Percentiles rank a stretch among this genome's conserved stretches.
phyloP scores from a whole-genome alignment of 2,329 filamentous ascomycete species.

The Fusarium algeriense region DNA sequence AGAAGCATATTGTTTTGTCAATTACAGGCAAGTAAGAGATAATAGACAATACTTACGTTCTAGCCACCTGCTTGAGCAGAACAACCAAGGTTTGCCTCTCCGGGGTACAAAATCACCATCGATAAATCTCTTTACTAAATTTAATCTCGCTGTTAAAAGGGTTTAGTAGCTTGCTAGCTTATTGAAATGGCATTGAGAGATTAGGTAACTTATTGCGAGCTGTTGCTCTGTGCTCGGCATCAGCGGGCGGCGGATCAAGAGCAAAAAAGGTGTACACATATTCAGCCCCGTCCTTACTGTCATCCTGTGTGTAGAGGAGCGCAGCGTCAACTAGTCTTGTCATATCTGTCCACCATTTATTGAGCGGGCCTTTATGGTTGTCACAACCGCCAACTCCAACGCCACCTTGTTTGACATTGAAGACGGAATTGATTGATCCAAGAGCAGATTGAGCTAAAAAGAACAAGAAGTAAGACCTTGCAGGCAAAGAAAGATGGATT shows the following conservation, averaged over 20 bases:
- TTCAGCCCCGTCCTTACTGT: neutral
- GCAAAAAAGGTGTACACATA: neutral
- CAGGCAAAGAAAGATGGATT: neutral
- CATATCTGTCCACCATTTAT: neutral
- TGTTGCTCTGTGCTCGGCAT: fast-evolving
- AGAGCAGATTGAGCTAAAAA: neutral
- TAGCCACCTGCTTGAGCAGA: neutral
- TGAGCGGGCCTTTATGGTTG: neutral
- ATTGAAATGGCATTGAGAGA: too few species aligned
- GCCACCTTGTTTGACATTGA: neutral
- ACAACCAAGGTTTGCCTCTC: neutral
- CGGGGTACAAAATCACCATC: neutral
- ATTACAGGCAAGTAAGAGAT: too few species aligned
- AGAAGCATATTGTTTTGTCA: neutral
- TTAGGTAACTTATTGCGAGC: neutral
- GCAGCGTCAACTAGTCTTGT: neutral
- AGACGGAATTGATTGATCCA: neutral
- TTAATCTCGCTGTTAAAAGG: too few species aligned
- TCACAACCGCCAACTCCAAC: neutral
- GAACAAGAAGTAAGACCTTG: fast-evolving
- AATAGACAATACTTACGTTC: neutral
- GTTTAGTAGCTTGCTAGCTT: too few species aligned
- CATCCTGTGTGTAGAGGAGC: neutral
- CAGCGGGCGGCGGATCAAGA: neutral
- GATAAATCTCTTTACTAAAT: neutral